Conservation (phyloP, 768 basidiomycete genomes). For the Nidularia sp. region DNA sequence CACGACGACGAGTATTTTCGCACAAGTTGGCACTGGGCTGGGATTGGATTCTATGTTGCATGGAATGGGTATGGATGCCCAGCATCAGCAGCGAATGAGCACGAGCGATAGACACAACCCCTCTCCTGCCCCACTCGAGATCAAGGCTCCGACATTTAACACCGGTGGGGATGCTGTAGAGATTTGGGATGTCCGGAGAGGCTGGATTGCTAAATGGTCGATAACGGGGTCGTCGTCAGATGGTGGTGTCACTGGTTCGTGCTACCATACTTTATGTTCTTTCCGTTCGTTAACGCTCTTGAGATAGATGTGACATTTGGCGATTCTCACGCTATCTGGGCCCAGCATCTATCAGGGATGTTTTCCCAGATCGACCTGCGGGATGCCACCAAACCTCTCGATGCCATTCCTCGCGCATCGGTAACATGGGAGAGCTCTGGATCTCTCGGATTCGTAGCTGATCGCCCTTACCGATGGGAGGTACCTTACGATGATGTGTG, state of each 20-base stretch:
- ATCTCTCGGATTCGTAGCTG: constrained; percentile 62
- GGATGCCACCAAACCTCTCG: constrained; percentile 58
- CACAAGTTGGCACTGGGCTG: constrained; percentile 22
- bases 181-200: constrained; percentile 83
- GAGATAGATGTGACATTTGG: constrained; percentile 61
- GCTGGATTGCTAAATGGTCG: constrained; percentile 81
- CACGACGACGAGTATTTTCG: constrained; percentile 11
- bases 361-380: constrained; percentile 80
- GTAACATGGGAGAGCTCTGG: constrained; percentile 66
- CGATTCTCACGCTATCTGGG: constrained; percentile 69
- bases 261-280: neutral
- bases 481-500: constrained; percentile 81
- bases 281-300: too few relatives aligned
- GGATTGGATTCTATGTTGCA: constrained; percentile 19
- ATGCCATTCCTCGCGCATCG: constrained; percentile 60
- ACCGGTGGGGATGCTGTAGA: constrained; percentile 59
- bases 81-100: too few relatives aligned
- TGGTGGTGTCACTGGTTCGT: constrained; percentile 68
- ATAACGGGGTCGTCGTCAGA: constrained; percentile 62
- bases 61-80: constrained; percentile 5
- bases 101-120: neutral
- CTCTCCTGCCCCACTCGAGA: constrained; percentile 10
- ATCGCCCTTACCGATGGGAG: constrained; percentile 50
- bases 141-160: constrained; percentile 7
- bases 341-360: constrained; percentile 68